These are phyloP conservation scores for Pythium phragmiticola DNA, from an alignment of 352 stramenopile species.

Conservation along the genomic window DNA sequence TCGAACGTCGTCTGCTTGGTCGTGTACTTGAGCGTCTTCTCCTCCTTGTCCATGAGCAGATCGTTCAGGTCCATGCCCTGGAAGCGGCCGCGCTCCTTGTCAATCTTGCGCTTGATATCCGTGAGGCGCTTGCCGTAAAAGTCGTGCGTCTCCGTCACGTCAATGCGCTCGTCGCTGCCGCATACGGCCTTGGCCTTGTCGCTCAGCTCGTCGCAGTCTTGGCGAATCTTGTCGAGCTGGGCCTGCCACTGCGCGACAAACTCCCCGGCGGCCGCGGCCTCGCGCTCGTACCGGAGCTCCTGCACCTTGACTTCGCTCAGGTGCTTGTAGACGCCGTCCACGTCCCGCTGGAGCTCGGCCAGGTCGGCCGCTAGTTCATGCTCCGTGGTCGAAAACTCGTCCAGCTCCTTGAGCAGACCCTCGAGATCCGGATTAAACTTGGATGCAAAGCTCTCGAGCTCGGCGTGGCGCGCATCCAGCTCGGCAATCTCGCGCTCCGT, in stretches of 20 bases:
- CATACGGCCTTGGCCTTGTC: slow-evolving; percentile 63
- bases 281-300: slow-evolving; percentile 61
- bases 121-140: slow-evolving; percentile 82
- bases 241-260: slow-evolving; percentile 55
- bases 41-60: slow-evolving; percentile 69
- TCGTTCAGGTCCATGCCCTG: slow-evolving; percentile 82
- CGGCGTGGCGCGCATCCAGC: slow-evolving; percentile 40
- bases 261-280: slow-evolving; percentile 41
- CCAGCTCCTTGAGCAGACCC: slow-evolving; percentile 50
- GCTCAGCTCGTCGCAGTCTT: slow-evolving; percentile 59
- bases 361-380: slow-evolving; percentile 48
- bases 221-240: slow-evolving; percentile 42
- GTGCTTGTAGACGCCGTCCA: slow-evolving; percentile 69
- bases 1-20: slow-evolving; percentile 67
- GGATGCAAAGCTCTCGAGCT: slow-evolving; percentile 56
- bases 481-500: slow-evolving; percentile 45
- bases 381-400: slow-evolving; percentile 52
- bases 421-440: slow-evolving; percentile 74
- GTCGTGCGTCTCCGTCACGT: slow-evolving; percentile 59
- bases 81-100: slow-evolving; percentile 71
- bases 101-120: slow-evolving; percentile 76
- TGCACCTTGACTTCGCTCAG: slow-evolving; percentile 72
- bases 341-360: slow-evolving; percentile 56
- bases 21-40: slow-evolving; percentile 68
- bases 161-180: slow-evolving; percentile 51